Percentiles rank a stretch among this genome's conserved stretches.
Evolutionary conservation across 164 flowering plant species (phyloP).

Genomic region (Magnolia sinica): DNA sequence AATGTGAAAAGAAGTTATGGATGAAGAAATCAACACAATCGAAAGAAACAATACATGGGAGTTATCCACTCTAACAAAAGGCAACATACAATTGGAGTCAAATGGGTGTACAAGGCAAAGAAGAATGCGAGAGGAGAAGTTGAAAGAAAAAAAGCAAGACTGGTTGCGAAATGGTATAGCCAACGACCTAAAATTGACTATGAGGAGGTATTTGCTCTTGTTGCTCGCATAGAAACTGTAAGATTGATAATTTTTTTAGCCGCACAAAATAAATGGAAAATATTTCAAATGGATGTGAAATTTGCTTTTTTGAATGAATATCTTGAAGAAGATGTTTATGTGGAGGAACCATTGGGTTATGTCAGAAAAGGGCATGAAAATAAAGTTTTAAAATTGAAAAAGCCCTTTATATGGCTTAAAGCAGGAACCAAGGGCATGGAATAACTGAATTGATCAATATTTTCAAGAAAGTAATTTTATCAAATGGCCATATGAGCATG

Average conservation of each 20-base stretch:
- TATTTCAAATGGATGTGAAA: neutral
- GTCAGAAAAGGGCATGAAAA: neutral
- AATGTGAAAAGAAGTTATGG: neutral
- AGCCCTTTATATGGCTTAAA: neutral
- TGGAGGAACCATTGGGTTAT: neutral
- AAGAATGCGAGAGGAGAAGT: neutral
- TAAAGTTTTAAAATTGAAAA: neutral
- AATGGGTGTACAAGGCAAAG: neutral
- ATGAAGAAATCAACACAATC: neutral
- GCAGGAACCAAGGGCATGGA: neutral
- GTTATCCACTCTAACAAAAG: neutral
- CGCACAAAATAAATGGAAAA: neutral
- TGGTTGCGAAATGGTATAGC: neutral
- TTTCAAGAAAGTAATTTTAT: neutral
- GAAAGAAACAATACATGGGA: neutral
- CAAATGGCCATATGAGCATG: neutral
- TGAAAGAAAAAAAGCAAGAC: neutral
- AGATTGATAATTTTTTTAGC: neutral
- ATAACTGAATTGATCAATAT: neutral
- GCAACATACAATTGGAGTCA: neutral
- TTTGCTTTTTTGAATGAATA: neutral
- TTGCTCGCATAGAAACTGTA: neutral
- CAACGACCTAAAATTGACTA: neutral
- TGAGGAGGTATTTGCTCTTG: neutral
- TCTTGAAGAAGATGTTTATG: neutral